These are phyloP conservation scores for Hyphopichia burtonii DNA, from an alignment of 1,139 yeast species.

Conservation along the genomic window DNA sequence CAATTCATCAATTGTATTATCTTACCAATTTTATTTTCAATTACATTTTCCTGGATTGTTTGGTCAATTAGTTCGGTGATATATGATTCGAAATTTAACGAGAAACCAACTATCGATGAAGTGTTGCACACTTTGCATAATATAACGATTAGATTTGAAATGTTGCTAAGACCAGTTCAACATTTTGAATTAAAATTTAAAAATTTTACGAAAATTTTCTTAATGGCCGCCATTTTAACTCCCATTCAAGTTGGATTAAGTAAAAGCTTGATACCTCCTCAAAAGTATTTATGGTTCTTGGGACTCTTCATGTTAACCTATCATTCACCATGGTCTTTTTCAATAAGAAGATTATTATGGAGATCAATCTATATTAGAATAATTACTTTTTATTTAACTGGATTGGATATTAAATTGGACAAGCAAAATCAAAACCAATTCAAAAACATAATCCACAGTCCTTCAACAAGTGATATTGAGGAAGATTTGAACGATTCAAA, in stretches of 20 bases:
- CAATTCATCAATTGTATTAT: slow-evolving; percentile 28
- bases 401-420: slow-evolving; percentile 35
- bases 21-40: slow-evolving; percentile 38
- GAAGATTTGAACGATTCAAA: slow-evolving; percentile 14
- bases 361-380: slow-evolving; percentile 49
- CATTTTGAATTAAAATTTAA: slow-evolving; percentile 25
- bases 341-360: slow-evolving; percentile 53
- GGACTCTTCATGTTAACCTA: slow-evolving; percentile 47
- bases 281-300: slow-evolving; percentile 31
- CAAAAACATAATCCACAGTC: slow-evolving; percentile 18
- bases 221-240: slow-evolving; percentile 37
- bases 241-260: slow-evolving; percentile 47
- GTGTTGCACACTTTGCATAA: slow-evolving; percentile 52
- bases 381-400: slow-evolving; percentile 44
- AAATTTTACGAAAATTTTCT: slow-evolving; percentile 30
- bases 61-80: slow-evolving; percentile 49
- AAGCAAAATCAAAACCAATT: slow-evolving; percentile 15
- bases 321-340: slow-evolving; percentile 54
- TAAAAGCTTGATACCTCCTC: slow-evolving; percentile 35
- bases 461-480: slow-evolving; percentile 24
- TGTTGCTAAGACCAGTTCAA: slow-evolving; percentile 42
- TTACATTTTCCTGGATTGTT: slow-evolving; percentile 36
- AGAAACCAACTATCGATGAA: slow-evolving; percentile 58
- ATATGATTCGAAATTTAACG: slow-evolving; percentile 42
- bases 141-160: slow-evolving; percentile 45